Evolutionary conservation across 148 eudicot genomes (phyloP), one percentile per base, ranked within the genome.

Genomic region (Bassia scoparia): DNA sequence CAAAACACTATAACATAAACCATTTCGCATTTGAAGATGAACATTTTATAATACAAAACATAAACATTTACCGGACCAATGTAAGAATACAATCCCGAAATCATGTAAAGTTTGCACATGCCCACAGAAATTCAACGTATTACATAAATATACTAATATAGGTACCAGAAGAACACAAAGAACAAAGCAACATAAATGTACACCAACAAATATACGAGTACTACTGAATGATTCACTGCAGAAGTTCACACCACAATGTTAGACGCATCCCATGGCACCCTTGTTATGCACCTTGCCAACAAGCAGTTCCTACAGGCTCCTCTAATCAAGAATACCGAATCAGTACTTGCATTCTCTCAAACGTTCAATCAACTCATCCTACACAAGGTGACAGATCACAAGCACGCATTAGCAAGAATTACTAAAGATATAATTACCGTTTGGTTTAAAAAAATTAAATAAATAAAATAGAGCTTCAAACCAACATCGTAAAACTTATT

Each of bases 361-460:
- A 4, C 96, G 96, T 7, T 84, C 86, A 26, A 90, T 79, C 78
- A 90, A 77, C 78, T 90, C 96, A 68, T 82, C 96, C 96, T 90
- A n/a, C 55, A 23, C 21, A 56, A 44, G 23, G 11, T 37, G 10
- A 44, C 24, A 38, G 20, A 6, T n/a, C 30, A 23, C 16, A 60
- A 49, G 35, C 44, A 7, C 31, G 37, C 48, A 64, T 33, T 17
- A 53, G 15, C 23, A 35, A 49, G 26, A 35, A 31, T 4, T 0
- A 5, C 14, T 1, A 11, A n/a, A 0, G 2, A 6, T 20, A 21
- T 20, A 0, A 21, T 16, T 5, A 18, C 2, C 4, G 24, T 7
- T 52, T 18, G 20, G 24, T 4, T 20, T 20, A 21, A 6, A 52
- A 16, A 52, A n/a, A n/a, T n/a, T n/a, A n/a, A n/a, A n/a, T n/a